A percentile compares a stretch with the other conserved stretches of the same genome.
Conservation (phyloP, 2,329 filamentous ascomycete species). For the Fusarium fujikuroi region DNA sequence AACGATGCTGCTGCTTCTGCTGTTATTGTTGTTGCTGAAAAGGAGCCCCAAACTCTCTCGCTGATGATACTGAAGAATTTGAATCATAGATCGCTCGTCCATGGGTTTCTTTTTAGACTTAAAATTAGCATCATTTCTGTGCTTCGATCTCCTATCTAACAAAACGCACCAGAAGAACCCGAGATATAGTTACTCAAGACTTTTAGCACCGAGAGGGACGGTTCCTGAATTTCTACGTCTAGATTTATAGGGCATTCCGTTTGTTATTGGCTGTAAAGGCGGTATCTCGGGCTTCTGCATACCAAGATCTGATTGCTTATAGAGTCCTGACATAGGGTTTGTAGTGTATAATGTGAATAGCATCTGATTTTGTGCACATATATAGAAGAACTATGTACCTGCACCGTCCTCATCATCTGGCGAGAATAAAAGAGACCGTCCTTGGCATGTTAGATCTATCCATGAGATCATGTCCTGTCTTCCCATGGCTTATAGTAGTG, state of each 20-base stretch:
- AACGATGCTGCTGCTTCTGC: too few relatives aligned
- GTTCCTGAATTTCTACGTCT: not conserved
- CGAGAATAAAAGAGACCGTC: not conserved
- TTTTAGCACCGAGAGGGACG: not conserved
- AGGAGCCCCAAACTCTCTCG: not conserved
- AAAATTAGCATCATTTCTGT: not conserved
- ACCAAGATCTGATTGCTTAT: too few relatives aligned
- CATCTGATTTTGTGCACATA: not conserved
- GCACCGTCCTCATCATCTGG: rapidly evolving
- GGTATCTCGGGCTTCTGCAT: not conserved
- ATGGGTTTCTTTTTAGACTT: too few relatives aligned
- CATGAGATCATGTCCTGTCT: too few relatives aligned
- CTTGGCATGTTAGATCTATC: not conserved
- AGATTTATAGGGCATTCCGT: not conserved
- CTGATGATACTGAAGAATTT: not conserved
- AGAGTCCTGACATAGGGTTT: not conserved
- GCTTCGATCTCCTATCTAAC: not conserved
- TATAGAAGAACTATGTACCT: not conserved
- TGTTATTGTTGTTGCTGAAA: not conserved
- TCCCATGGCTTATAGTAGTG: not conserved
- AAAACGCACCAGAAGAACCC: not conserved
- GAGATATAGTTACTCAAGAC: too few relatives aligned
- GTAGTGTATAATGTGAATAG: rapidly evolving
- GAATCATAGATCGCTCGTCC: too few relatives aligned
- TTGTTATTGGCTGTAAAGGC: rapidly evolving